These are phyloP conservation scores for Phytophthora niederhauseri DNA, from an alignment of 352 stramenopile species.

Conservation along the genomic window DNA sequence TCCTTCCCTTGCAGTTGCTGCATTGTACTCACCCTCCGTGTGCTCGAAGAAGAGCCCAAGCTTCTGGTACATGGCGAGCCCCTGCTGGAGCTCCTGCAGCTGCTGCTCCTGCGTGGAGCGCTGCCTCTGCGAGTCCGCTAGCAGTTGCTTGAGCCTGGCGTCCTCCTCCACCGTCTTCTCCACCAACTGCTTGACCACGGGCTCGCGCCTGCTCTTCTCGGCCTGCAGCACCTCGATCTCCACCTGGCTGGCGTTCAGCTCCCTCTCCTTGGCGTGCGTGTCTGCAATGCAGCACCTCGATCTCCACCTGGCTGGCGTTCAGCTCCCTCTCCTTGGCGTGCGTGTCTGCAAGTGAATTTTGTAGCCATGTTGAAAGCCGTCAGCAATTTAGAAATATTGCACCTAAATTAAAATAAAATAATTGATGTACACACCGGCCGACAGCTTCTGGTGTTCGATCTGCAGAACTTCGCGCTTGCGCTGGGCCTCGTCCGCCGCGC, in stretches of 20 bases:
- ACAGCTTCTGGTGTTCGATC: constrained; percentile 46
- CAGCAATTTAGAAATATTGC: not conserved
- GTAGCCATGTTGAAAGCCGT: not conserved
- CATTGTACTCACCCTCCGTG: constrained; percentile 43
- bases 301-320: constrained; percentile 64
- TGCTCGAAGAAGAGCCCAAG: constrained; percentile 78
- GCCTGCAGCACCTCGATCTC: constrained; percentile 74
- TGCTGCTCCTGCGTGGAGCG: constrained; percentile 51
- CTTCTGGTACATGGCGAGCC: constrained; percentile 68
- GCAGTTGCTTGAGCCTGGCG: constrained; percentile 53
- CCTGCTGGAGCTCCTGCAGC: constrained; percentile 63
- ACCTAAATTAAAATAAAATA: not conserved
- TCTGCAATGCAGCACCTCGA: constrained; percentile 74
- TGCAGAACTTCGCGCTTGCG: constrained; percentile 52
- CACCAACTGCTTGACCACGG: constrained; percentile 69
- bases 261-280: constrained; percentile 57
- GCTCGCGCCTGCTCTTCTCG: constrained; percentile 63
- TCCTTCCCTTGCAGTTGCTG: not conserved
- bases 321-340: constrained; percentile 62
- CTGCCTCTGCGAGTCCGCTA: constrained; percentile 51
- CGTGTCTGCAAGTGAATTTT: constrained; percentile 23
- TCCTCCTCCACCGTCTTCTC: constrained; percentile 63
- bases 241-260: constrained; percentile 57
- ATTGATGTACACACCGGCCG: constrained; percentile 25
- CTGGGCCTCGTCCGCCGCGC: constrained; percentile 46